phyloP scores from a whole-genome alignment of 2,329 filamentous ascomycete genomes.

The Apiospora arundinis region DNA sequence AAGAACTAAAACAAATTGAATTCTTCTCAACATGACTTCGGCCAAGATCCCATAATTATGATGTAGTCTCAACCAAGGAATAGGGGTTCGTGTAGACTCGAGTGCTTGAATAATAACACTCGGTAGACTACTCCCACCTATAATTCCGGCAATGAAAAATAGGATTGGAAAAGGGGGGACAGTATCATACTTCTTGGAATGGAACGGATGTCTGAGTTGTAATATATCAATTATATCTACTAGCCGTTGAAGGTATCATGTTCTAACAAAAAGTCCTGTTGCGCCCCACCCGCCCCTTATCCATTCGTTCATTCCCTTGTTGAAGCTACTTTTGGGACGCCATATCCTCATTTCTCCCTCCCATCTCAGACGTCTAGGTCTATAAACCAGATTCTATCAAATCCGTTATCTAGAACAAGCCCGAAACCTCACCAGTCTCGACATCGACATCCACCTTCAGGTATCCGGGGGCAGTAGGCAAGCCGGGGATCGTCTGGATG shows the following conservation, averaged over 20 bases:
- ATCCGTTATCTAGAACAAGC: slow-evolving; percentile 73
- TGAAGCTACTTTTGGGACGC: slow-evolving; percentile 15
- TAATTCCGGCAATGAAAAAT: not conserved
- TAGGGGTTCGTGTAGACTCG: no score
- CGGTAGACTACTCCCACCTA: not conserved
- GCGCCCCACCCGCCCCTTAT: not conserved
- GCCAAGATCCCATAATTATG: no score
- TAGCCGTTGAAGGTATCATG: slow-evolving; percentile 25
- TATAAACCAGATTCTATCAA: not conserved
- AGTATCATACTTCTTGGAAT: not conserved
- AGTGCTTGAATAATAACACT: no score
- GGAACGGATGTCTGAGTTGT: not conserved
- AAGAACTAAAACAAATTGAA: no score
- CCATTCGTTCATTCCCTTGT: not conserved
- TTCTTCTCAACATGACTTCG: no score
- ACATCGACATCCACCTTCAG: slow-evolving; percentile 87
- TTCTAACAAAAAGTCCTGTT: slow-evolving; percentile 3
- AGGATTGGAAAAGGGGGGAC: no score
- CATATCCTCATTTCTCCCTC: not conserved
- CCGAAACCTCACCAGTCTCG: slow-evolving; percentile 85
- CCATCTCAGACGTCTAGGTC: not conserved
- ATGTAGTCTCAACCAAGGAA: no score
- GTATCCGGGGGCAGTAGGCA: slow-evolving; percentile 94
- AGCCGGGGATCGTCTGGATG: slow-evolving; percentile 96
- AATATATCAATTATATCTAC: slow-evolving; percentile 9